phyloP scores from a whole-genome alignment of 805 yeast genomes.

The Myxozyma sirexii region DNA sequence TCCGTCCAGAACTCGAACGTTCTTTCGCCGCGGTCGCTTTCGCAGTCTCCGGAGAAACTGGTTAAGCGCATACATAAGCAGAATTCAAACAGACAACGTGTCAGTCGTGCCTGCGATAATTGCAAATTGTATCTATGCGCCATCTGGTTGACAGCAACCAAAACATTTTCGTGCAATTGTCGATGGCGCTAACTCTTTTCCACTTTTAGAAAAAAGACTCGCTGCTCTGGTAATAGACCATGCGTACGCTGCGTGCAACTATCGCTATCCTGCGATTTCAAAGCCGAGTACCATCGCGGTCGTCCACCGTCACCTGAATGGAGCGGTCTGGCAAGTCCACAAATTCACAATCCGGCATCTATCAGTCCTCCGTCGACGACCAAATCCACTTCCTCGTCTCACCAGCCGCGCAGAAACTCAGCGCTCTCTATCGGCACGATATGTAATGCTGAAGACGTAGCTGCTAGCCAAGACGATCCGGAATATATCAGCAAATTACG shows the following conservation, averaged over 20 bases:
- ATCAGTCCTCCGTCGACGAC: not conserved
- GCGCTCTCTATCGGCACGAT: constrained; percentile 2
- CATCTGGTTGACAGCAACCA: no score
- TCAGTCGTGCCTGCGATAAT: constrained; percentile 23
- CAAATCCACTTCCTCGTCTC: not conserved
- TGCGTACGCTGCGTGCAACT: constrained; percentile 23
- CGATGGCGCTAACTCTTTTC: not conserved
- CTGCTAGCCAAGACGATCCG: constrained; percentile 11
- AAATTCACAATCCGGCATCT: no score
- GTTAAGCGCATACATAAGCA: not conserved
- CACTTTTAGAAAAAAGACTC: constrained; percentile 15
- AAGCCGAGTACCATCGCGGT: constrained; percentile 28
- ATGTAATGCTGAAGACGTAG: constrained; percentile 3
- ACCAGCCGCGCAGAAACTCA: not conserved
- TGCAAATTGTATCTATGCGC: constrained; percentile 12
- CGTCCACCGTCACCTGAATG: constrained; percentile 26
- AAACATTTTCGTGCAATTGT: no score
- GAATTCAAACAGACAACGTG: constrained; percentile 9
- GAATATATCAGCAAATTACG: constrained; percentile 14
- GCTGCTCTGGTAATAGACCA: constrained; percentile 20
- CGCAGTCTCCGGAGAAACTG: not conserved
- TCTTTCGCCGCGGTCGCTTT: not conserved
- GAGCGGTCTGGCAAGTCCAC: constrained; percentile 3
- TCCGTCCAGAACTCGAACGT: not conserved
- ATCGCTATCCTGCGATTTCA: constrained; percentile 18